phyloP scores from a whole-genome alignment of 1,139 yeast genomes.

The Saccharomyces hybrid region DNA sequence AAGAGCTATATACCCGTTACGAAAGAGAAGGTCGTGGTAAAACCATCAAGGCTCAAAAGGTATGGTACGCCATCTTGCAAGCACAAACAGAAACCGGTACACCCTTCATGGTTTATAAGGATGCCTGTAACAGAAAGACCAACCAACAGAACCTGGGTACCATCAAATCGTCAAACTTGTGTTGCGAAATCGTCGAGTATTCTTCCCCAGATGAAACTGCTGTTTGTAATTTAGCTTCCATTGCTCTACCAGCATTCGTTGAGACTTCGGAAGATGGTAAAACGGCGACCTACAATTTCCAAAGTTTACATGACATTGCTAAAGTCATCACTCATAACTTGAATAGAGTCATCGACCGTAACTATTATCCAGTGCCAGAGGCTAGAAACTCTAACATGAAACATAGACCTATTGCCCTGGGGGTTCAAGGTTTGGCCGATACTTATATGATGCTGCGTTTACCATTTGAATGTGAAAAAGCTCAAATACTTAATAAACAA shows the following conservation, averaged over 20 bases:
- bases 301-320: conserved; percentile 60
- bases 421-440: conserved; percentile 88
- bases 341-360: conserved; percentile 70
- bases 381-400: conserved; percentile 63
- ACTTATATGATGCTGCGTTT: conserved; percentile 64
- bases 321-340: conserved; percentile 70
- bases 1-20: conserved; percentile 57
- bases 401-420: conserved; percentile 81
- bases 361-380: conserved; percentile 67
- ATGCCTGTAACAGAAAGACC: conserved; percentile 73
- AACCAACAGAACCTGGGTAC: conserved; percentile 84
- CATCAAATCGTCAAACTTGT: conserved; percentile 79
- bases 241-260: conserved; percentile 67
- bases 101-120: conserved; percentile 87
- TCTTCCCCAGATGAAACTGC: conserved; percentile 85
- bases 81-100: conserved; percentile 92
- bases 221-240: conserved; percentile 82
- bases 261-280: conserved; percentile 39
- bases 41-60: conserved; percentile 74
- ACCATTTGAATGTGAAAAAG: conserved; percentile 73
- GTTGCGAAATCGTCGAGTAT: conserved; percentile 87
- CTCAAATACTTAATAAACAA: conserved; percentile 62
- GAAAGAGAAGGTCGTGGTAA: conserved; percentile 66
- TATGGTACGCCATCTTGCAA: conserved; percentile 81
- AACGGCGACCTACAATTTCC: conserved; percentile 56